Conservation (phyloP, 192 early-diverging fungal species). For the Rhizophagus prolifer region DNA sequence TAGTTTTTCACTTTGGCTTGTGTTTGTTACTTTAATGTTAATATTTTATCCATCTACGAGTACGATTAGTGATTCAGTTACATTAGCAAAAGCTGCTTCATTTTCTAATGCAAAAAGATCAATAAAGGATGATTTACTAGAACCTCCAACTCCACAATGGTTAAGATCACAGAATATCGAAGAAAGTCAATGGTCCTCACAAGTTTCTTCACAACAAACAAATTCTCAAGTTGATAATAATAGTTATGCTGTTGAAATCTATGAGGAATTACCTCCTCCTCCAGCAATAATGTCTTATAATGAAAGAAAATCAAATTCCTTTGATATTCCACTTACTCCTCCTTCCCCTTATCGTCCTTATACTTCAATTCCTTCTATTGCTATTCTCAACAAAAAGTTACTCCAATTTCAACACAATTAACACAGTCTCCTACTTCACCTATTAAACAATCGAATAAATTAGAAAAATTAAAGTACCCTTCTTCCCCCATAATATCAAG, state of each 20-base stretch:
- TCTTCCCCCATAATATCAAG: not conserved
- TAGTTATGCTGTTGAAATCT: not conserved
- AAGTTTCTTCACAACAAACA: not conserved
- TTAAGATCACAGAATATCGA: not conserved
- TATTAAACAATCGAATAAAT: not conserved
- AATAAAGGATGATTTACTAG: not conserved
- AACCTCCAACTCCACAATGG: not conserved
- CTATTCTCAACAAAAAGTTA: not conserved
- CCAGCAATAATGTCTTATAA: not conserved
- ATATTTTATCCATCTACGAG: constrained; percentile 27
- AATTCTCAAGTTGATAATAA: constrained; percentile 1
- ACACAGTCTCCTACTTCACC: not conserved
- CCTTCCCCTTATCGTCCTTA: not conserved
- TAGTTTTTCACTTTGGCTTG: constrained; percentile 14
- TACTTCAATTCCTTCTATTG: not conserved
- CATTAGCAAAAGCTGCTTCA: not conserved
- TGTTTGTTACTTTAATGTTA: constrained; percentile 16
- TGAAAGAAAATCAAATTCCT: not conserved
- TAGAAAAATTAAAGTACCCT: constrained; percentile 13
- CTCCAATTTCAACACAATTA: too few species aligned
- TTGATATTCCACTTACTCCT: constrained; percentile 17
- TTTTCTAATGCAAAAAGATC: not conserved
- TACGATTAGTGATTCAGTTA: not conserved
- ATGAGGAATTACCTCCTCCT: not conserved
- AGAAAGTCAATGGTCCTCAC: not conserved